A percentile compares a stretch with the other conserved stretches of the same genome.
Conservation (phyloP, 345 rosid genomes). For the Gossypium stocksii region DNA sequence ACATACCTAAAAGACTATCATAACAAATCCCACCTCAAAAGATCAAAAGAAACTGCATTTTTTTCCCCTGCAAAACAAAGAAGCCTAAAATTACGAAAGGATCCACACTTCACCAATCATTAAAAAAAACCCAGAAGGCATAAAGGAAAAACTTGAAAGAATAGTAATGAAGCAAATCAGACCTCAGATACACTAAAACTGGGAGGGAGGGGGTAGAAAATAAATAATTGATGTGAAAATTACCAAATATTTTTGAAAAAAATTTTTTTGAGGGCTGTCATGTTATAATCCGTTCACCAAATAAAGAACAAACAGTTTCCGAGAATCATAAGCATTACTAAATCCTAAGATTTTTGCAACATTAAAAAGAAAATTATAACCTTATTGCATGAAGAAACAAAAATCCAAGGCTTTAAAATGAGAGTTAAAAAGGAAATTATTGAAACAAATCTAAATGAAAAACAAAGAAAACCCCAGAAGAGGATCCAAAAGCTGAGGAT, state of each 20-base stretch:
- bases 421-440: not conserved
- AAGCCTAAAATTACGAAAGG: not conserved
- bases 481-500: not conserved
- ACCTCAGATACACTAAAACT: not conserved
- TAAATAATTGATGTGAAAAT: not conserved
- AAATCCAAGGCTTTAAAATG: not conserved
- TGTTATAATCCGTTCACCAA: slow-evolving; percentile 1
- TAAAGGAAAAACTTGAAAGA: not conserved
- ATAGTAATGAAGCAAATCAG: not conserved
- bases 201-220: not conserved
- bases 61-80: not conserved
- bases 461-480: not conserved
- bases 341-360: not conserved
- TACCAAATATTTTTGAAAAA: not conserved
- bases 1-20: not conserved
- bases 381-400: slow-evolving; percentile 6
- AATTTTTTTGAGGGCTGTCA: not conserved
- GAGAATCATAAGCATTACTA: slow-evolving; percentile 6
- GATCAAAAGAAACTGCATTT: not conserved
- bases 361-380: not conserved
- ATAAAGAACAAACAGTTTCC: not conserved
- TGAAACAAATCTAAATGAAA: slow-evolving; percentile 7
- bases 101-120: slow-evolving; percentile 3
- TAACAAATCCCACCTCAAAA: slow-evolving; percentile 6
- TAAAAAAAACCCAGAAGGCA: not conserved